These are phyloP conservation scores for Fonsecaea nubica DNA, from an alignment of 2,329 filamentous ascomycete genomes.

Conservation along the genomic window DNA sequence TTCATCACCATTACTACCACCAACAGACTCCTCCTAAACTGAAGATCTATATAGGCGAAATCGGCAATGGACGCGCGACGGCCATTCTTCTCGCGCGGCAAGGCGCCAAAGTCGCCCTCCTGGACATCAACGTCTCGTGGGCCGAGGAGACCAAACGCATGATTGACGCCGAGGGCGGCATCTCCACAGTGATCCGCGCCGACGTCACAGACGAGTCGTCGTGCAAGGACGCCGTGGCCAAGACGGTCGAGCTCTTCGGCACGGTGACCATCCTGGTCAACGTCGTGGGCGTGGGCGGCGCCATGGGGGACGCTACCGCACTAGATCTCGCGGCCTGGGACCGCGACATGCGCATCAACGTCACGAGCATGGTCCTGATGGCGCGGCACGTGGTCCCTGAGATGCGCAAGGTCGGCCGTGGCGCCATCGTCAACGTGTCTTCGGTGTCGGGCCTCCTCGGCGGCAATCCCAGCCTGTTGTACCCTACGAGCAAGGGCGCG, in stretches of 20 bases:
- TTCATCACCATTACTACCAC: neutral
- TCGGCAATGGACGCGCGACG: slow-evolving; percentile 25
- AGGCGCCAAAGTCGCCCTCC: slow-evolving; percentile 23
- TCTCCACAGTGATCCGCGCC: slow-evolving; percentile 1
- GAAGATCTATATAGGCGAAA: slow-evolving; percentile 4
- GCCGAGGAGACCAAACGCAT: slow-evolving; percentile 21
- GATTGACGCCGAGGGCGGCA: slow-evolving; percentile 19
- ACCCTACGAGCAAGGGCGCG: slow-evolving; percentile 46
- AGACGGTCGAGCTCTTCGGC: slow-evolving; percentile 22
- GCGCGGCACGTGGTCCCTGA: slow-evolving; percentile 43
- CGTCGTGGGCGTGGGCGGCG: slow-evolving; percentile 47
- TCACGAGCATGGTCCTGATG: slow-evolving; percentile 50
- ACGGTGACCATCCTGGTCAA: slow-evolving; percentile 25
- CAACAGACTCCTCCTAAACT: no score
- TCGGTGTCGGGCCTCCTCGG: slow-evolving; percentile 45
- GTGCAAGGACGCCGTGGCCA: slow-evolving; percentile 15
- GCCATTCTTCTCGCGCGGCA: slow-evolving; percentile 23
- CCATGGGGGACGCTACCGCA: slow-evolving; percentile 42
- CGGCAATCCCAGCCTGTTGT: slow-evolving; percentile 43
- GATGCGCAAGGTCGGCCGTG: slow-evolving; percentile 46
- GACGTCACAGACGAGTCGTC: slow-evolving; percentile 23
- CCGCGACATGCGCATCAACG: slow-evolving; percentile 45
- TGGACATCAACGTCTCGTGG: slow-evolving; percentile 18
- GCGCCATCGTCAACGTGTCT: slow-evolving; percentile 49
- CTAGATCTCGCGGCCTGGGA: slow-evolving; percentile 45